phyloP scores from a whole-genome alignment of 768 basidiomycete genomes.

The Amylocystis lapponica region DNA sequence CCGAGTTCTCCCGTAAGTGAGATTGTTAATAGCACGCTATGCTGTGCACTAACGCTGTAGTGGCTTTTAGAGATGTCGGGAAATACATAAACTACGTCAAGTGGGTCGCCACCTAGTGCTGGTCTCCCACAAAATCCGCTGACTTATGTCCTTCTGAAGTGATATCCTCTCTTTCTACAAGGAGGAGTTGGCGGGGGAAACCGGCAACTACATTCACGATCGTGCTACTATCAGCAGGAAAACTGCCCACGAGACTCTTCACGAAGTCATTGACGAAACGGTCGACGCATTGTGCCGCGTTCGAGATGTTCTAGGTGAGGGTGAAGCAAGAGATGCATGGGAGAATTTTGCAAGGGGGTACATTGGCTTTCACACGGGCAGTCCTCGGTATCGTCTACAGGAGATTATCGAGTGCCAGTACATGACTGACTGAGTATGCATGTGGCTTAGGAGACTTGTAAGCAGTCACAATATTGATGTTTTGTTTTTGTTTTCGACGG shows the following conservation, averaged over 20 bases:
- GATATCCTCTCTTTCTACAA: conserved; percentile 16
- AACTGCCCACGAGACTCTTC: not conserved
- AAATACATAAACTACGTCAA: conserved; percentile 3
- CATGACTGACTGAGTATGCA: not conserved
- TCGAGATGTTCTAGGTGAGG: conserved; percentile 2
- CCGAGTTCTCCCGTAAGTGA: conserved; percentile 1
- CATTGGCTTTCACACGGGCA: conserved; percentile 11
- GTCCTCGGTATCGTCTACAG: conserved; percentile 6
- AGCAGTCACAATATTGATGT: too few relatives aligned
- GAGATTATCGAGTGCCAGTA: conserved; percentile 6
- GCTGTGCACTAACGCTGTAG: not conserved
- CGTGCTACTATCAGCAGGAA: conserved; percentile 7
- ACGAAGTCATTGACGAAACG: conserved; percentile 15
- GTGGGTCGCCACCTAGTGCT: not conserved
- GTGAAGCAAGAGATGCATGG: conserved; percentile 12
- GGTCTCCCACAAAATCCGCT: not conserved
- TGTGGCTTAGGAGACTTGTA: too few relatives aligned
- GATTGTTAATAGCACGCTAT: too few relatives aligned
- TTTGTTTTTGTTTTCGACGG: too few relatives aligned
- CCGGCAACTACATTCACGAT: conserved; percentile 12
- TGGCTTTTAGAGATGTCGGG: too few relatives aligned
- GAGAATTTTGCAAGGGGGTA: conserved; percentile 13
- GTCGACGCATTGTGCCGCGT: conserved; percentile 7
- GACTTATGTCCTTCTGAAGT: not conserved
- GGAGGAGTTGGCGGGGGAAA: conserved; percentile 12